Conservation (phyloP, 1,284 basidiomycete species). For the Cryptococcus sp. region DNA sequence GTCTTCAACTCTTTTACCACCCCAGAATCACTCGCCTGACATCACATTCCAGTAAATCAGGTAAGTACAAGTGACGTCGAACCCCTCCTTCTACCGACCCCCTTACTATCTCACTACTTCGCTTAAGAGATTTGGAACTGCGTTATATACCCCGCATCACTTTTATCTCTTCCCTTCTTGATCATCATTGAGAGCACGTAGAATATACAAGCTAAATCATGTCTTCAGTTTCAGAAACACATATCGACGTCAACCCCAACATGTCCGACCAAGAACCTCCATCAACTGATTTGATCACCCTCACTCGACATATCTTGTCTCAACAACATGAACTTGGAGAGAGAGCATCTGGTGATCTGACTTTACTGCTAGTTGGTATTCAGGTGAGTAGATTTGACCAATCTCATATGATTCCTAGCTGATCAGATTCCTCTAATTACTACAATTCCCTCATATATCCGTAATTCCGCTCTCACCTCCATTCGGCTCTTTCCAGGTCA, state of each 20-base stretch:
- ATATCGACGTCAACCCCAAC: background rate
- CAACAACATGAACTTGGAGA: conserved; percentile 75
- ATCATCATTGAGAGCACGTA: too few relatives aligned
- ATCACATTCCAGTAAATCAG: too few relatives aligned
- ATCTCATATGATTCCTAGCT: background rate
- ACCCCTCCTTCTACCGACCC: too few relatives aligned
- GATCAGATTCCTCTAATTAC: too few relatives aligned
- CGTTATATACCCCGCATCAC: too few relatives aligned
- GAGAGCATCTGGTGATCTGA: conserved; percentile 86
- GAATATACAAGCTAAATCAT: too few relatives aligned
- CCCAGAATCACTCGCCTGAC: too few relatives aligned
- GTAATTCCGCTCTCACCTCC: background rate
- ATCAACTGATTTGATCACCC: conserved; percentile 81
- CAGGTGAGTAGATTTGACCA: conserved; percentile 64
- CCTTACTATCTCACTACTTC: too few relatives aligned
- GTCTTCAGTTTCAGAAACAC: background rate
- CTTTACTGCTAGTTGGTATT: conserved; percentile 88
- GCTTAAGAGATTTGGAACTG: too few relatives aligned
- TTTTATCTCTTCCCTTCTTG: too few relatives aligned
- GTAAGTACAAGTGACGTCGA: too few relatives aligned
- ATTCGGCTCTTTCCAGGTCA: conserved; percentile 45
- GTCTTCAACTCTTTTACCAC: too few relatives aligned
- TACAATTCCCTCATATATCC: background rate
- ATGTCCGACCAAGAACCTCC: conserved; percentile 59
- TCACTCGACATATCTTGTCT: conserved; percentile 81